Evolutionary conservation across 1,284 basidiomycete genomes (phyloP).

Genomic region (Hymenochaete sp.): DNA sequence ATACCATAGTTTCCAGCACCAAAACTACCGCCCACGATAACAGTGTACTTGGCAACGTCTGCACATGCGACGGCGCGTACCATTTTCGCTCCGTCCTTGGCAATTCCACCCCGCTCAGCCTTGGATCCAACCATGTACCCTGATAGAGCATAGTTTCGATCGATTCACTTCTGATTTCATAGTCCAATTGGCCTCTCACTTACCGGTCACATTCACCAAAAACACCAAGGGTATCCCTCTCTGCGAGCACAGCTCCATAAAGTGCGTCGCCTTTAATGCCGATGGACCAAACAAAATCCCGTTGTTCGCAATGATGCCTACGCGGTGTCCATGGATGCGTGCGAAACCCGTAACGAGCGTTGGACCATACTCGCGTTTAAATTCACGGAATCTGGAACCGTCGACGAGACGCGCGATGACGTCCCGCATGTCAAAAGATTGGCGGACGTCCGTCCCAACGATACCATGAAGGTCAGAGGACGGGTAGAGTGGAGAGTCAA

Average conservation of each 20-base stretch:
- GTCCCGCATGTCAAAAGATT: conserved; percentile 89
- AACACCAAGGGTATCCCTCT: conserved; percentile 85
- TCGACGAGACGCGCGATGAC: conserved; percentile 89
- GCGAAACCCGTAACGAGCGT: conserved; percentile 93
- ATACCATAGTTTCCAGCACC: conserved; percentile 91
- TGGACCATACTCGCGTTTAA: conserved; percentile 90
- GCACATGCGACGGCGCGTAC: conserved; percentile 92
- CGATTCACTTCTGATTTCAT: background rate
- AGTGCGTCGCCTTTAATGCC: conserved; percentile 89
- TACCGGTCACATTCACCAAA: conserved; percentile 86
- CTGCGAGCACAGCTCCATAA: conserved; percentile 92
- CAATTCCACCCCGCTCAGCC: conserved; percentile 90
- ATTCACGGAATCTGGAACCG: conserved; percentile 87
- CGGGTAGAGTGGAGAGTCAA: conserved; percentile 75
- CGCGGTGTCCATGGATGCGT: conserved; percentile 79
- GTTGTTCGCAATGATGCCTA: conserved; percentile 89
- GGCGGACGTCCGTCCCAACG: conserved; percentile 81
- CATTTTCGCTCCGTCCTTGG: conserved; percentile 98
- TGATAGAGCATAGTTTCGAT: conserved; percentile 21
- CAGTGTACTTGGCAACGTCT: conserved; percentile 89
- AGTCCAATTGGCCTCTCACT: conserved; percentile 13
- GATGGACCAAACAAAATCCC: conserved; percentile 92
- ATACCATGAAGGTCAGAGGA: conserved; percentile 82
- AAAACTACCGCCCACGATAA: conserved; percentile 91
- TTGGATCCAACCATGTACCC: conserved; percentile 95